Evolutionary conservation across 1,284 basidiomycete genomes (phyloP).

Genomic region (Ganoderma lingzhi): DNA sequence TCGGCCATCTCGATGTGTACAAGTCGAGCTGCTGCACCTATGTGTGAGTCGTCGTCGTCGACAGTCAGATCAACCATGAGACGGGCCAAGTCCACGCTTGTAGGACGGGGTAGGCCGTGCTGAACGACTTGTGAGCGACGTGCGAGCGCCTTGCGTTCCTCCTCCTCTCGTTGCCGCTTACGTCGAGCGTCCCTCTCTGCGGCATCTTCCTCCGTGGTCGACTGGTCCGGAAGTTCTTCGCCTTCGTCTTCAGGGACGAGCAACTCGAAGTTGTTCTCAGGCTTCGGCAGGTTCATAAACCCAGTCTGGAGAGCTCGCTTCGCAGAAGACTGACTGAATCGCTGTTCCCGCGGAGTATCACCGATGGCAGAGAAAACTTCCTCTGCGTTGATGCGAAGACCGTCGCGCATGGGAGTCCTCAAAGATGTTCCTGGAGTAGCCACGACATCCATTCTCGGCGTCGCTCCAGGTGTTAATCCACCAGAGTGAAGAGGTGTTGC

Average conservation of each 20-base stretch:
- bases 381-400: conserved; percentile 85
- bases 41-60: conserved; percentile 52
- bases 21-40: conserved; percentile 65
- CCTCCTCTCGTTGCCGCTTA: conserved; percentile 75
- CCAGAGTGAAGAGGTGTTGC: conserved; percentile 78
- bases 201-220: conserved; percentile 83
- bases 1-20: conserved; percentile 84
- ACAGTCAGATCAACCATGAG: conserved; percentile 70
- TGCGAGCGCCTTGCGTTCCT: conserved; percentile 81
- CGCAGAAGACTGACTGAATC: conserved; percentile 65
- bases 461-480: conserved; percentile 61
- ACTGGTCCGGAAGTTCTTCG: conserved; percentile 50
- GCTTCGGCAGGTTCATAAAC: conserved; percentile 88
- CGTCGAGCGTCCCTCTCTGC: conserved; percentile 90
- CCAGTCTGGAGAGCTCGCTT: conserved; percentile 83
- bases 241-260: conserved; percentile 90
- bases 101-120: conserved; percentile 86
- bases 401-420: conserved; percentile 93
- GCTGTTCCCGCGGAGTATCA: conserved; percentile 81
- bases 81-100: conserved; percentile 77
- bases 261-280: conserved; percentile 98
- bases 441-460: conserved; percentile 61
- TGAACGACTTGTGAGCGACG: conserved; percentile 87
- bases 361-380: conserved; percentile 62
- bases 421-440: conserved; percentile 74